Evolutionary conservation across 1,139 yeast genomes (phyloP).

Genomic region (Lodderomyces parapsilosis): DNA sequence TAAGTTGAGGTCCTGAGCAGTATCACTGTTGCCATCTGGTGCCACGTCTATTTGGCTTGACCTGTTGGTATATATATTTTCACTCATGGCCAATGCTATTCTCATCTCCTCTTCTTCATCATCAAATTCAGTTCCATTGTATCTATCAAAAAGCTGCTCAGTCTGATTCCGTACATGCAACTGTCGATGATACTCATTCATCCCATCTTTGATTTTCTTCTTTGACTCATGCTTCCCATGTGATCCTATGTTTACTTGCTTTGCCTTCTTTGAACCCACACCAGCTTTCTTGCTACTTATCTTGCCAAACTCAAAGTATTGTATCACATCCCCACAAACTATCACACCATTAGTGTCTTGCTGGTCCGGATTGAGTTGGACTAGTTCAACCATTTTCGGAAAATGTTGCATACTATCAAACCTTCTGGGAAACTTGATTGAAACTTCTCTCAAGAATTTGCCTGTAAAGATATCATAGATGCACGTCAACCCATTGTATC

Average conservation of each 20-base stretch:
- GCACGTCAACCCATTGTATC: constrained; percentile 61
- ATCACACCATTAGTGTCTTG: constrained; percentile 51
- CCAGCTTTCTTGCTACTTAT: constrained; percentile 1
- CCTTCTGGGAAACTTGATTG: constrained; percentile 45
- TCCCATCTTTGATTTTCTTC: constrained; percentile 31
- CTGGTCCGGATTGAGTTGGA: constrained; percentile 44
- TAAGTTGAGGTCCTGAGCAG: constrained; percentile 23
- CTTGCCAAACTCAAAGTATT: constrained; percentile 62
- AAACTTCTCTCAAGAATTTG: constrained; percentile 46
- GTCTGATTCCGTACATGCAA: constrained; percentile 19
- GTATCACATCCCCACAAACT: constrained; percentile 55
- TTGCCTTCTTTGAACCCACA: constrained; percentile 1
- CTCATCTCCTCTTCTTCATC: constrained; percentile 49
- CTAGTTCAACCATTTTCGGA: constrained; percentile 41
- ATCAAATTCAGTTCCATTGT: constrained; percentile 39
- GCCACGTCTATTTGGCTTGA: constrained; percentile 7
- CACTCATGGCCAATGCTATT: constrained; percentile 54
- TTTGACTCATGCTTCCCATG: constrained; percentile 14
- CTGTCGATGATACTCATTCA: constrained; percentile 38
- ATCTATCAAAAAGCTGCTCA: constrained; percentile 37
- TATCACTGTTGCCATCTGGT: not conserved
- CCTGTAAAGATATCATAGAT: constrained; percentile 67
- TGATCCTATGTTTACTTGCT: constrained; percentile 11
- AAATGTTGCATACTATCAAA: constrained; percentile 22
- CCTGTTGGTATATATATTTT: constrained; percentile 24